Evolutionary conservation across 345 rosid species (phyloP).

Genomic region (Salix udensis): DNA sequence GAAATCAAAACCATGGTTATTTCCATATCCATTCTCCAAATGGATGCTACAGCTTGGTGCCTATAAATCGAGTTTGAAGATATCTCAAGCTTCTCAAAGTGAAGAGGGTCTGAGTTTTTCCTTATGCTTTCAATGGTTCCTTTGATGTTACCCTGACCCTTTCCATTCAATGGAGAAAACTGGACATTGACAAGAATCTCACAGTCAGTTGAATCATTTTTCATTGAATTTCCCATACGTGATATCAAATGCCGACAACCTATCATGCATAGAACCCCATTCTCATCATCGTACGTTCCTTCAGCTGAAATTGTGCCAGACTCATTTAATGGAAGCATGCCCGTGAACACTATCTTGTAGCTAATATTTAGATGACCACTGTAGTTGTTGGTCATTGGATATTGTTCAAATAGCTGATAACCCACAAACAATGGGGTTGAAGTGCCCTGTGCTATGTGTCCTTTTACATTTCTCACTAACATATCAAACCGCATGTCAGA

Average conservation of each 20-base stretch:
- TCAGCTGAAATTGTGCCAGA: constrained; percentile 59
- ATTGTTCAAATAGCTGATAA: constrained; percentile 29
- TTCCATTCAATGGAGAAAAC: constrained; percentile 55
- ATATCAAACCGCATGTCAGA: constrained; percentile 66
- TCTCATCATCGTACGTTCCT: constrained; percentile 58
- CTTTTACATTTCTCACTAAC: constrained; percentile 41
- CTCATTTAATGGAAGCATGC: constrained; percentile 19
- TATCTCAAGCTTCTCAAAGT: constrained; percentile 52
- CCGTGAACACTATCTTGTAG: constrained; percentile 44
- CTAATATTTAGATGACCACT: constrained; percentile 58
- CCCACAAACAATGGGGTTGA: constrained; percentile 67
- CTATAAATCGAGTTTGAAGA: constrained; percentile 52
- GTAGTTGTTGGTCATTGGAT: constrained; percentile 15
- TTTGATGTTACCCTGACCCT: constrained; percentile 41
- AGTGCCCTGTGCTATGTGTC: constrained; percentile 40
- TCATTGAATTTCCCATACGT: constrained; percentile 16
- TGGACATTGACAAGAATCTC: constrained; percentile 47
- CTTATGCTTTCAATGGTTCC: constrained; percentile 71
- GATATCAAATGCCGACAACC: constrained; percentile 53
- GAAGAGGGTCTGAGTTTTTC: constrained; percentile 54
- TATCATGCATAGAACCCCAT: constrained; percentile 77
- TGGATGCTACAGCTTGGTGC: constrained; percentile 61
- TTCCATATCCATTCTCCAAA: constrained; percentile 93
- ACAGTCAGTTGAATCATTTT: constrained; percentile 51
- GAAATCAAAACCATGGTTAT: constrained; percentile 67